phyloP scores from a whole-genome alignment of 768 basidiomycete species.

The Tephrocybe sp. region DNA sequence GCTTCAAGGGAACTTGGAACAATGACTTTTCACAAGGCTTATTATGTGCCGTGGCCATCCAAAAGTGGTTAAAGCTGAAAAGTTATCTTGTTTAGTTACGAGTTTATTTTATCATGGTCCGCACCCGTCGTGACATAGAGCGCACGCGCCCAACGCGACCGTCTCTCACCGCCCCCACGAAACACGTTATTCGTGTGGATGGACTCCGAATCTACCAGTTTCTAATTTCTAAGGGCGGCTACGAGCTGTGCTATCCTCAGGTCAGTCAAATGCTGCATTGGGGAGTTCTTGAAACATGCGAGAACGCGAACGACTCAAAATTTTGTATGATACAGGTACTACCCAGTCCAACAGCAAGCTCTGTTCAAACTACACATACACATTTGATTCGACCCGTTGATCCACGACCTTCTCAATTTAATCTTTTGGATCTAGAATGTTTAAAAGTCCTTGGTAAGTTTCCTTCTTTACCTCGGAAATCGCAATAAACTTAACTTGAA shows the following conservation, averaged over 20 bases:
- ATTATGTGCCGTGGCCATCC: too few relatives aligned
- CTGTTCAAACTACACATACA: too few relatives aligned
- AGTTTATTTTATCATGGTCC: too few relatives aligned
- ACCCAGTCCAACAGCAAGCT: background rate
- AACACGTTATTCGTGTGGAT: background rate
- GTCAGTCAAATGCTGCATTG: background rate
- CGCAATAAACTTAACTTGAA: background rate
- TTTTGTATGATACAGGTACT: constrained; percentile 6
- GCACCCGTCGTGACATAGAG: background rate
- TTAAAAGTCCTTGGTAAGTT: constrained; percentile 39
- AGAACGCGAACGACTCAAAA: too few relatives aligned
- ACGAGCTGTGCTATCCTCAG: background rate
- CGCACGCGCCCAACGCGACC: background rate
- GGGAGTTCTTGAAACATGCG: background rate
- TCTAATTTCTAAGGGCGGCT: background rate
- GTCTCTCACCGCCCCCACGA: background rate
- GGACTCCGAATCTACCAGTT: background rate
- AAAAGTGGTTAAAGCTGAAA: too few relatives aligned
- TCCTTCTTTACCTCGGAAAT: background rate
- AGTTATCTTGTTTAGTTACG: too few relatives aligned
- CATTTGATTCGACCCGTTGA: constrained; percentile 24
- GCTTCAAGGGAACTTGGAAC: too few relatives aligned
- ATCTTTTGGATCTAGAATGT: constrained; percentile 40
- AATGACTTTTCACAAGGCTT: too few relatives aligned
- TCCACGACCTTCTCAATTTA: constrained; percentile 35